Base-by-base conservation (phyloP, 2,329 filamentous ascomycete genomes). In the Clonostachys rhizophaga region DNA sequence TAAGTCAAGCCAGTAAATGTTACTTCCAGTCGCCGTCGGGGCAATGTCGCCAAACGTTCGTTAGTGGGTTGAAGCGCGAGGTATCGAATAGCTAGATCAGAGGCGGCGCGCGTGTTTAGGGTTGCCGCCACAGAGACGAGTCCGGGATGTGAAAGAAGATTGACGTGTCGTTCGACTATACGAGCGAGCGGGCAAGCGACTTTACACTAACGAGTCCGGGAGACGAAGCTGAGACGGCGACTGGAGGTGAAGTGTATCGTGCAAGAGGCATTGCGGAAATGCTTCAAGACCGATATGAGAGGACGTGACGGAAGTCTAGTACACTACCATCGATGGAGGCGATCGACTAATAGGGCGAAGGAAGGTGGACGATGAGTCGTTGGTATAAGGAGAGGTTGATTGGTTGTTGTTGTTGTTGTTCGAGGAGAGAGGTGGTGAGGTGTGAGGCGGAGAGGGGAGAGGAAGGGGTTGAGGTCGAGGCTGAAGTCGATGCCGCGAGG, bases 191-290 rank as follows among this genome's bases (percentile, higher is more conserved):
- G 61, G 59, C 59, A 66, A 65, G 68, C 64, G 67, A 68, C 63
- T 71, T 72, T 75, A 73, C 72, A 78, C 72, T 64, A 70, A 72
- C 64, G 63, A 71, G 66, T 78, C 78, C 76, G 78, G 78, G 72
- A 63, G 75, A 80, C 78, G 69, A 72, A 69, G 72, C 76, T 67
- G 71, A 76, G 78, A 78, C 70, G 76, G 74, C 79, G 79, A 84
- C 81, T 83, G 79, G 75, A 71, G 68, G 70, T 62, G 63, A 56
- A 58, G 58, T 58, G 58, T 63, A 64, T 67, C 65, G 70, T 72
- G 68, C 74, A 80, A 81, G 62, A 76, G 71, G 73, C 81, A 84
- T 84, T 60, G 70, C 81, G 64, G 58, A 54, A 65, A 62, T 62
- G 59, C 63, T 66, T 59, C 56, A 16, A 43, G 35, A 44, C 30